Base-by-base conservation (phyloP, 2,329 filamentous ascomycete species). In the Fusarium sp. region DNA sequence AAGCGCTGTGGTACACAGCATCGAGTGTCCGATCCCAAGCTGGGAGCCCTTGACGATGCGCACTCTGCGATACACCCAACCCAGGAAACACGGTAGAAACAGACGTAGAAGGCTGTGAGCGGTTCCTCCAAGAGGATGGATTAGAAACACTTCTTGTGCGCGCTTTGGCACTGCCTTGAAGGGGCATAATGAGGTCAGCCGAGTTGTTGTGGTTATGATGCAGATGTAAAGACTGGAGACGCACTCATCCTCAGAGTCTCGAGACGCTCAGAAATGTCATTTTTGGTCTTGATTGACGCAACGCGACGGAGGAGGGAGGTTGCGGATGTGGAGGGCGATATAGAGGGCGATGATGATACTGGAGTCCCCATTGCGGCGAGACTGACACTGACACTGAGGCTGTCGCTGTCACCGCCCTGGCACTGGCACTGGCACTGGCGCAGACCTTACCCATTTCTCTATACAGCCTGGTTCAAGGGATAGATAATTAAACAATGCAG, bases 1-100 rank as follows among this genome's bases (percentile, higher is more conserved):
- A 54, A 13, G 77, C 26, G 5, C 72, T 66, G 54, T 83, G 81
- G 45, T 79, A 82, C n/a, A 83, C 78, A 11, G 82, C 67, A 32
- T 84, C 82, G n/a, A 83, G 69, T 15, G 75, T 75, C 5, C 82
- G 79, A 52, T 84, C 80, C 82, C 82, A 84, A 1, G 82, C 71
- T 4, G 81, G 81, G 12, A 78, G 74, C 14, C 57, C 55, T 8
- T 50, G 52, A 20, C 70, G 68, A 28, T 68, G 72, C n/a, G 63
- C 24, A 36, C 39, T 54, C 30, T 44, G 42, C 22, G 66, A 38
- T 11, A 26, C 24, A 15, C 42, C 44, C 20, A 70, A 6, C 3
- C 36, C 38, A 3, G 50, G 62, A 13, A 68, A 54, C 8, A 26
- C 39, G 1, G 57, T 12, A 22, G 59, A 61, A 22, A 42, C 20